These are phyloP conservation scores for Phyllosticta capitalensis DNA, from an alignment of 2,329 filamentous ascomycete genomes.

Conservation along the genomic window DNA sequence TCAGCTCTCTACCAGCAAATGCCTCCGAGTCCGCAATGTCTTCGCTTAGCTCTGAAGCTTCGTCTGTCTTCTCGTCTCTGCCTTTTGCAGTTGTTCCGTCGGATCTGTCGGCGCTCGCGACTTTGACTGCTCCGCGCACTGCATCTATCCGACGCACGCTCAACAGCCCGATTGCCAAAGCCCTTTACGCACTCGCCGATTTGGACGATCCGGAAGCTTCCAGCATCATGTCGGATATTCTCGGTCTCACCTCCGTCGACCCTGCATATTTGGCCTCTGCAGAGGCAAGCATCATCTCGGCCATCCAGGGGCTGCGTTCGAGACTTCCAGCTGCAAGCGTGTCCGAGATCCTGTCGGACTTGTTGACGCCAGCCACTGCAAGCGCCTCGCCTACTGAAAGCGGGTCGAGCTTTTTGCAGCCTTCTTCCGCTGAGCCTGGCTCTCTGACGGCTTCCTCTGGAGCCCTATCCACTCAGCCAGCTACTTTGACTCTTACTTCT, in stretches of 20 bases:
- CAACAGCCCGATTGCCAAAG: background rate
- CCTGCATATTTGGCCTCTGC: background rate
- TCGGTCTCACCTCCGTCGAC: background rate
- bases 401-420: background rate
- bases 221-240: background rate
- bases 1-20: background rate
- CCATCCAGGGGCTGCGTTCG: background rate
- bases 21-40: background rate
- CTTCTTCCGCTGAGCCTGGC: background rate
- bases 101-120: background rate
- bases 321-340: background rate
- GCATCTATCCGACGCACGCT: background rate
- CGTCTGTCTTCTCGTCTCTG: background rate
- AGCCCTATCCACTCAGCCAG: background rate
- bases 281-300: background rate
- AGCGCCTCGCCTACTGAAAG: background rate
- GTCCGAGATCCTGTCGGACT: background rate
- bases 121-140: background rate
- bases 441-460: background rate
- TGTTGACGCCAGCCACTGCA: background rate
- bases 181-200: background rate
- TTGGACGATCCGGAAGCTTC: background rate
- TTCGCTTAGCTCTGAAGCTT: background rate
- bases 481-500: background rate
- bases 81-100: background rate